Conservation (phyloP, 495 filamentous ascomycete species). For the Cercophora newfieldiana region DNA sequence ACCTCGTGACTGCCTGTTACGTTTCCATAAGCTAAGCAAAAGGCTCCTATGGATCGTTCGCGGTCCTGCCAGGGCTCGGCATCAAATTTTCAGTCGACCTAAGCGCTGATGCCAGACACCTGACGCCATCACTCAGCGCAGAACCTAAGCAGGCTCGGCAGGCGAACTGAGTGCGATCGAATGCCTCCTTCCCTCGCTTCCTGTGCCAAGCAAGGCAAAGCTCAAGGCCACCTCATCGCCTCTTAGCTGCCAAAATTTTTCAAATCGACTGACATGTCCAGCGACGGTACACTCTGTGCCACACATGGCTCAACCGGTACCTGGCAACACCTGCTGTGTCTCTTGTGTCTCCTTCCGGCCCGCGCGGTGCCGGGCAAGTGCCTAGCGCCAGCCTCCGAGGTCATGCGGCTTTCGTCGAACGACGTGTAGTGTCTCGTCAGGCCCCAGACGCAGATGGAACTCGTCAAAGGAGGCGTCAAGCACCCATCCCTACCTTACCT, state of each 20-base stretch:
- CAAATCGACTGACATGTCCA: not conserved
- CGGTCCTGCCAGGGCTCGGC: conserved; percentile 22
- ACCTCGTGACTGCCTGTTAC: conserved; percentile 36
- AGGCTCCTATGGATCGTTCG: conserved; percentile 20
- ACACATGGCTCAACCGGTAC: not conserved
- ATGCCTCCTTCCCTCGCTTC: conserved; percentile 1
- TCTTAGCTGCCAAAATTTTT: not conserved
- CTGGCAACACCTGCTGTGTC: not conserved
- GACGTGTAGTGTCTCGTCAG: not conserved
- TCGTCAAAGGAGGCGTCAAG: not conserved
- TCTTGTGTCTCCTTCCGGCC: not conserved
- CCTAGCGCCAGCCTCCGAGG: not conserved
- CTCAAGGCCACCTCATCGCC: not conserved
- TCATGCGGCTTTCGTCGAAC: not conserved
- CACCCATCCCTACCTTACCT: conserved; percentile 6
- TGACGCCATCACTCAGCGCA: conserved; percentile 9
- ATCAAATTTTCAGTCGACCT: conserved; percentile 26
- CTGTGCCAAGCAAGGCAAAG: not conserved
- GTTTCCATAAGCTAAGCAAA: conserved; percentile 40
- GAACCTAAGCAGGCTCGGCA: conserved; percentile 1
- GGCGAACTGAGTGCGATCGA: not conserved
- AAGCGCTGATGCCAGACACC: conserved; percentile 22
- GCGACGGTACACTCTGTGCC: not conserved
- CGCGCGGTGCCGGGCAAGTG: not conserved
- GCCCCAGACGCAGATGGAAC: not conserved